These are phyloP conservation scores for Logfia minima DNA, from an alignment of 129 eudicot genomes.

Conservation along the genomic window DNA sequence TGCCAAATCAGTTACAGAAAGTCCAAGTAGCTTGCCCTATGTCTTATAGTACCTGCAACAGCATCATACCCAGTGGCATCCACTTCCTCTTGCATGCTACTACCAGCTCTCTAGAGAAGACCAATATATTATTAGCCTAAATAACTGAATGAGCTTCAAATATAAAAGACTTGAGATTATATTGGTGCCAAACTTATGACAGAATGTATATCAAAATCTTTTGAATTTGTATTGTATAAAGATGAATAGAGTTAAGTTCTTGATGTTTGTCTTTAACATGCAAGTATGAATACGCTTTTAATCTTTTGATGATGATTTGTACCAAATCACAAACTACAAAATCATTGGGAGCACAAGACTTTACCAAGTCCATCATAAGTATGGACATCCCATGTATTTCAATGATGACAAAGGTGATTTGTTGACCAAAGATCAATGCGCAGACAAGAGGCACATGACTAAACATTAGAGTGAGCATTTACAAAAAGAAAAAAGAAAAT, in stretches of 20 bases:
- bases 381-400: no score
- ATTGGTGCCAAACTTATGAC: not conserved
- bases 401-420: no score
- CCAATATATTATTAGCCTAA: slow-evolving; percentile 19
- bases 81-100: slow-evolving; percentile 66
- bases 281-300: not conserved
- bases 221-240: not conserved
- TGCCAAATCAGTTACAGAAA: not conserved
- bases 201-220: no score
- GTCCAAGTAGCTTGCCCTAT: slow-evolving; percentile 19
- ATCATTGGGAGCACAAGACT: not conserved
- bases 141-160: not conserved
- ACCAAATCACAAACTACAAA: slow-evolving; percentile 9
- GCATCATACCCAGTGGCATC: slow-evolving; percentile 65
- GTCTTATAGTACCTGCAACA: slow-evolving; percentile 51
- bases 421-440: no score
- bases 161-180: not conserved
- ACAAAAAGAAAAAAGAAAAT: no score
- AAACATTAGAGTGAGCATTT: no score
- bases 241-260: not conserved
- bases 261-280: not conserved
- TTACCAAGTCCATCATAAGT: not conserved
- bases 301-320: not conserved
- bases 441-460: no score
- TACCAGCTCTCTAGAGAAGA: slow-evolving; percentile 56